Base-by-base conservation (phyloP, 2,329 filamentous ascomycete genomes). In the Epicoccum sorghinum region DNA sequence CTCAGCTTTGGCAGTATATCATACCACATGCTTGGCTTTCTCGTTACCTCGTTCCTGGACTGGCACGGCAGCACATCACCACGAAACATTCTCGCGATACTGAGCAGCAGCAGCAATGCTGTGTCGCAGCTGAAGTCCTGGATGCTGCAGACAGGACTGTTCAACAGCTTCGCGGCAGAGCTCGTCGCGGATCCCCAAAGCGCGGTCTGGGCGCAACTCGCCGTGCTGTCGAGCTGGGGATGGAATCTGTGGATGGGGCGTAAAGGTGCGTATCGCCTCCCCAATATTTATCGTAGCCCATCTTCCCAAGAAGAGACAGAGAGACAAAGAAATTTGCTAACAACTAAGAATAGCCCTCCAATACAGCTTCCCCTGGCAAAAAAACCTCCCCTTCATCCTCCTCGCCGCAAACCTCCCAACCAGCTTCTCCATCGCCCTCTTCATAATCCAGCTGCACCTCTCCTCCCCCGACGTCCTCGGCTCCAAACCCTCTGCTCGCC, bases 1-100 rank as follows among this genome's bases (percentile, higher is more conserved):
- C 44, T 70, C 25, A 69, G 63, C 47, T 73, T 74, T 47, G 57
- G 59, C 3, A 61, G 60, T 2, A 47, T 72, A 1, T 69, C 67
- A 0, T 71, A 65, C 39, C 58, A 72, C 42, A 73, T 74, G 70
- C 62, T 69, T 13, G 61, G 57, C 32, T 73, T 73, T 42, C 58
- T 73, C 3, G 53, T 69, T 12, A 47, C 43, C 3, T 69, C 67
- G 3, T 68, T 66, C n/a, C 24, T 55, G 2, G 32, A 55, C 18
- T 72, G 69, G 69, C 63, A 39, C 18, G 6, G 18, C 18, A 27
- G 25, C 1, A 32, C 22, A 9, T 46, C 29, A 29, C 23, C 35
- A 3, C 41, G 42, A 12, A 46, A 30, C 13, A 6, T 41, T 0
- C 14, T 30, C 14, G 37, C n/a, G 24, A 36, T 32, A 32, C 23